Evolutionary conservation across 139 green algal species (phyloP).

Genomic region (Micractinium sp.): DNA sequence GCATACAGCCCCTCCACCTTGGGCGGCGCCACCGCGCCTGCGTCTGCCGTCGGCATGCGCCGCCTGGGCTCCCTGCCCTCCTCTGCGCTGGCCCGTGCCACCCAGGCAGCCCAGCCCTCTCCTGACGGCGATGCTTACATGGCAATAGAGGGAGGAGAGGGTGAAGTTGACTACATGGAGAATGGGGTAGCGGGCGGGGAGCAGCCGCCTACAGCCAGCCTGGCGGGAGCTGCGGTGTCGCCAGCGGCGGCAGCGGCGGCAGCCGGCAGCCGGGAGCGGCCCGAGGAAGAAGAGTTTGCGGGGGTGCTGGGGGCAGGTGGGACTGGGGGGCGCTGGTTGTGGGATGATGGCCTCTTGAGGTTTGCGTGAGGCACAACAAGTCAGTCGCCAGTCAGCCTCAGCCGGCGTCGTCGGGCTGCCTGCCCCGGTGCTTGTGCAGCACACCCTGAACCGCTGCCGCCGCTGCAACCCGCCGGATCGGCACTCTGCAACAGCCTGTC

Average conservation of each 20-base stretch:
- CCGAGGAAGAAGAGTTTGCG: slow-evolving; percentile 48
- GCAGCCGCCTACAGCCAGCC: slow-evolving; percentile 15
- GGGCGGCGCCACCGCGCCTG: background rate
- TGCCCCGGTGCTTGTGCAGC: too few relatives aligned
- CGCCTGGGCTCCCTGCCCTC: slow-evolving; percentile 25
- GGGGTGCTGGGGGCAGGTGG: slow-evolving; percentile 32
- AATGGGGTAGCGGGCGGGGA: background rate
- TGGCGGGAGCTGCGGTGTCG: background rate
- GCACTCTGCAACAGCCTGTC: background rate
- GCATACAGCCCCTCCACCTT: background rate
- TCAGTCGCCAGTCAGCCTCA: too few relatives aligned
- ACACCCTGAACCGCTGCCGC: too few relatives aligned
- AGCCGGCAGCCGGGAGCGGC: slow-evolving; percentile 11
- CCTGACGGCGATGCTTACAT: background rate
- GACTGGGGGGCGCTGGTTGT: background rate
- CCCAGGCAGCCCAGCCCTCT: background rate
- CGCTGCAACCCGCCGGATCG: too few relatives aligned
- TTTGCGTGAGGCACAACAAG: background rate
- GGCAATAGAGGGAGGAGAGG: background rate
- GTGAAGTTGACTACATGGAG: background rate
- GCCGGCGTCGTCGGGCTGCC: too few relatives aligned
- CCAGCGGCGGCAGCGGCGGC: background rate
- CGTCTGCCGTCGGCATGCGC: slow-evolving; percentile 23
- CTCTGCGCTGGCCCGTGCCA: background rate
- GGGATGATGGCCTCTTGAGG: background rate